These are phyloP conservation scores for Ceratocystiopsis sp. DNA, from an alignment of 2,329 filamentous ascomycete species.

Conservation along the genomic window DNA sequence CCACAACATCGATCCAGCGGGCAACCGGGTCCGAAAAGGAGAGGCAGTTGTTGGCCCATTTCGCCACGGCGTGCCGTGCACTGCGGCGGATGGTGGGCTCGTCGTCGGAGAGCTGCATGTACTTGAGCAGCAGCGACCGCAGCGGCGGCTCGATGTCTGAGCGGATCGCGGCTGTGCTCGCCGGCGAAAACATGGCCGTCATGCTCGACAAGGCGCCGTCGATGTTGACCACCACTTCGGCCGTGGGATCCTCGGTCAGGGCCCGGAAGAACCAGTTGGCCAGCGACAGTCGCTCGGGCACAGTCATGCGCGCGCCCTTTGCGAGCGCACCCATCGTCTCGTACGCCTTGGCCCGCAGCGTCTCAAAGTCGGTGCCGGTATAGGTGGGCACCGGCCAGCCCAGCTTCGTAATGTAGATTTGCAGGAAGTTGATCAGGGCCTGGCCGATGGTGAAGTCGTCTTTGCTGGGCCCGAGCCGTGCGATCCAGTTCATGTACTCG, in stretches of 20 bases:
- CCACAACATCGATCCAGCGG: constrained; percentile 78
- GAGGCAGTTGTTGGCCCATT: constrained; percentile 80
- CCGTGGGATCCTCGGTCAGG: constrained; percentile 59
- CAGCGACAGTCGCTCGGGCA: constrained; percentile 33
- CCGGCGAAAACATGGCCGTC: constrained; percentile 24
- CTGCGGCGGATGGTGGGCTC: constrained; percentile 43
- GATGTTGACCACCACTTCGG: constrained; percentile 68
- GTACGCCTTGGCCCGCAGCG: constrained; percentile 65
- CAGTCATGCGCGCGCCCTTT: constrained; percentile 40
- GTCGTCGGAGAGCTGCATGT: constrained; percentile 39
- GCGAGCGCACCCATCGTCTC: constrained; percentile 78
- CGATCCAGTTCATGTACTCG: constrained; percentile 73
- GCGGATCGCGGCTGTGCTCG: background rate
- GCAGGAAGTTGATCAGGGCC: constrained; percentile 50
- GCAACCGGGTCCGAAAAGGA: constrained; percentile 62
- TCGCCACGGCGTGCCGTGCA: constrained; percentile 64
- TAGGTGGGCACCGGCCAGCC: constrained; percentile 61
- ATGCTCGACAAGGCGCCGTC: constrained; percentile 76
- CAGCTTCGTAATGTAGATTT: constrained; percentile 58
- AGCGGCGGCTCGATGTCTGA: constrained; percentile 18
- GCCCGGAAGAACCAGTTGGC: constrained; percentile 66
- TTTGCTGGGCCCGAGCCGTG: constrained; percentile 46
- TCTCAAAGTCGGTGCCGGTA: constrained; percentile 33
- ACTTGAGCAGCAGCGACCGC: constrained; percentile 43
- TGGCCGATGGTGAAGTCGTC: constrained; percentile 31